Evolutionary conservation across 2,329 filamentous ascomycete genomes (phyloP), one percentile per base, ranked within the genome.

Genomic region (Pseudophaeomoniella oleicola): DNA sequence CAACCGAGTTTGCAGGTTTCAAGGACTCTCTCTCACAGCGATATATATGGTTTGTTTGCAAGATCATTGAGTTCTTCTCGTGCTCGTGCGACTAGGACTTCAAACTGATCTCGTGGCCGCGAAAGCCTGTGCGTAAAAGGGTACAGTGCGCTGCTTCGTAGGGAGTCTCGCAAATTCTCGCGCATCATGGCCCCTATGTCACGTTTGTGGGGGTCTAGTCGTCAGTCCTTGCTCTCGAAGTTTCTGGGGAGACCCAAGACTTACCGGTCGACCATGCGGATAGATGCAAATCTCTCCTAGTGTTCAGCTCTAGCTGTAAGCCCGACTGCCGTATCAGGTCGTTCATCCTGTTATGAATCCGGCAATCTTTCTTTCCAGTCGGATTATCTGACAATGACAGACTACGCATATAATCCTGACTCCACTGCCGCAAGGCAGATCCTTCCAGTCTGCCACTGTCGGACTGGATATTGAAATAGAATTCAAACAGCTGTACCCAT

Each of bases 11-110:
- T 27, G n/a, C 22, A 27, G n/a, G n/a, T 27, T 27, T 27, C 22
- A 27, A n/a, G 9, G 6, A 9, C 85, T 58, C 6, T 6, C 4
- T 17, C 32, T 12, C 9, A 50, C 49, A 51, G 36, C 31, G 41
- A 42, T 16, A 51, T 39, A 42, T 51, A 51, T 27, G 48, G 46
- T 39, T 47, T 40, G n/a, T 32, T 43, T 33, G 32, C 17, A 9
- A 27, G n/a, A 30, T 48, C 42, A 19, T 50, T 44, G 4, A 49
- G 38, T 33, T 50, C 49, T 27, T 43, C 41, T 32, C 46, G 40
- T 12, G 46, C 42, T 34, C 39, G 41, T 32, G 45, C 46, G 13
- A 49, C 37, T 37, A 51, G 32, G 16, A 45, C 42, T 44, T 10
- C 16, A 19, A 34, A 34, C 16, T 9, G 14, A 34, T 34, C 16